Base-by-base conservation (phyloP, 2,329 filamentous ascomycete genomes). In the Lizonia empirigonia region DNA sequence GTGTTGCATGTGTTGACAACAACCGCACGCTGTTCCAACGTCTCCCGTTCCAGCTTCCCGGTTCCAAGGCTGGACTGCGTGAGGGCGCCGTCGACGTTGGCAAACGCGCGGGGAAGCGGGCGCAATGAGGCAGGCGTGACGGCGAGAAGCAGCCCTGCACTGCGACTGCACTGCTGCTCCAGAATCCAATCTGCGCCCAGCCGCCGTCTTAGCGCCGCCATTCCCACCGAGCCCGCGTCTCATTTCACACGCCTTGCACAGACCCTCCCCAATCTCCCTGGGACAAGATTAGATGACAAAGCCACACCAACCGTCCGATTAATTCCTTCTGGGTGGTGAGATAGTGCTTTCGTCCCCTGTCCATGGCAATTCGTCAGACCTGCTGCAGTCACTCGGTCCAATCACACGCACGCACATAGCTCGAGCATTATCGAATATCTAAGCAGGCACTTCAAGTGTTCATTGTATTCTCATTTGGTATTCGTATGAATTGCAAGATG, bases 401-500 rank as follows among this genome's bases (percentile, higher is more conserved):
- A 23, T 44, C 44, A 53, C 39, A 33, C 12, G 37, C 46, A 50
- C 29, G 41, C 41, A 50, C 12, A 42, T 34, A 44, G 33, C 41
- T 23, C 36, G n/a, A 44, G 24, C 35, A n/a, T 35, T 35, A 42
- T 41, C 40, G 20, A 27, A 27, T 41, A 15, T 29, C 27, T 49
- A 48, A 42, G 41, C 44, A 53, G 44, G 49, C 40, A 52, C 16
- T 49, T 59, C 20, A 62, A 60, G 46, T 62, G 41, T 62, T 63
- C 52, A 57, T 59, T 62, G 47, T 38, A 59, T 62, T 64, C 58
- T 60, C 49, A 62, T 67, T 65, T 69, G 63, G 58, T 67, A 66
- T 67, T 68, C 61, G 53, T 70, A 62, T 63, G 59, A 61, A 66
- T 67, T 67, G 66, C 65, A 70, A 55, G 62, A 59, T 64, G 60